These are phyloP conservation scores for Lipomyces spencermartinsiae DNA, from an alignment of 805 yeast species.

Conservation along the genomic window DNA sequence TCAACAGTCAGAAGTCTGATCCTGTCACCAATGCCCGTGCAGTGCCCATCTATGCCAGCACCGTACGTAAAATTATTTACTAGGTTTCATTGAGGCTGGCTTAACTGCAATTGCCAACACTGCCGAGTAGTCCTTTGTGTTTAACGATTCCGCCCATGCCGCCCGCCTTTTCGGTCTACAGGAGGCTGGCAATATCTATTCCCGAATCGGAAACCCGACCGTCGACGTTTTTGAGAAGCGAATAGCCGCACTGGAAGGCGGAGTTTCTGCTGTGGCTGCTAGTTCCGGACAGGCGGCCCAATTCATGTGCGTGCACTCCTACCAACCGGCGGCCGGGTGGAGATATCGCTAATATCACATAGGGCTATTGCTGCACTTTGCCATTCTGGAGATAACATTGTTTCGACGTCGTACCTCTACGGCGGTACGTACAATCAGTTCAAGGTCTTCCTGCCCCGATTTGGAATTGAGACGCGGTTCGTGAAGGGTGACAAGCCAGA, in stretches of 20 bases:
- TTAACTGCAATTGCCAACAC: neutral
- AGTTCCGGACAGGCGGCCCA: conserved; percentile 98
- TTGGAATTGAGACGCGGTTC: conserved; percentile 85
- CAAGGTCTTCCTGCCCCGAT: conserved; percentile 86
- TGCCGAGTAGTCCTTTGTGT: conserved; percentile 67
- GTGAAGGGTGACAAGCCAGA: conserved; percentile 80
- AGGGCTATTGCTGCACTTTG: conserved; percentile 36
- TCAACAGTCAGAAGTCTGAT: conserved; percentile 62
- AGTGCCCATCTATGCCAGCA: conserved; percentile 89
- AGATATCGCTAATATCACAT: neutral
- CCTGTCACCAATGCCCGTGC: conserved; percentile 77
- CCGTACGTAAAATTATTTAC: conserved; percentile 44
- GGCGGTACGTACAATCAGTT: conserved; percentile 98
- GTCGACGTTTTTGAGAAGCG: conserved; percentile 89
- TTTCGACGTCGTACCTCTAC: conserved; percentile 83
- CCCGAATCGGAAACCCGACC: conserved; percentile 93
- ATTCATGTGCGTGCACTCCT: conserved; percentile 47
- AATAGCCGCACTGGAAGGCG: conserved; percentile 90
- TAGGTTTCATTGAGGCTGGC: neutral
- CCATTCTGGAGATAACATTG: conserved; percentile 82
- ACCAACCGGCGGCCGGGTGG: neutral
- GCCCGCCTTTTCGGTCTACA: conserved; percentile 87
- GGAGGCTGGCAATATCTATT: conserved; percentile 84
- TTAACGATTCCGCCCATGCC: conserved; percentile 88
- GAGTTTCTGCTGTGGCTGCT: conserved; percentile 87